Evolutionary conservation across 2,329 filamentous ascomycete species (phyloP), one percentile per base, ranked within the genome.

Genomic region (Shiraia bambusicola): DNA sequence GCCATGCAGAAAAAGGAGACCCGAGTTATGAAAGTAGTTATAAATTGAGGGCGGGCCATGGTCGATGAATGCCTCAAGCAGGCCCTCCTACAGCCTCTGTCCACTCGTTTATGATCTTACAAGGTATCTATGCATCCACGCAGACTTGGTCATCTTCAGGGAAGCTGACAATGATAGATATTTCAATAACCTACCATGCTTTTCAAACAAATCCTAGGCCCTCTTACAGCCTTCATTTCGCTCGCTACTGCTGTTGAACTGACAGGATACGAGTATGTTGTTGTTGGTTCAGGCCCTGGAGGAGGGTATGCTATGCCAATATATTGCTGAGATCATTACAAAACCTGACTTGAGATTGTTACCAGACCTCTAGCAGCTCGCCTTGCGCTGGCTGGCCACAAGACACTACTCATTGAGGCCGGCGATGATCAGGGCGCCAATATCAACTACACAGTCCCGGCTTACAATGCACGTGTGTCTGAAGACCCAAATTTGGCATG

Each of bases 321-420:
- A n/a, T 17, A 7, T 17, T 16, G 13, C 12, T 26, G 4, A 19
- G 12, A 9, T 33, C 11, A 8, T n/a, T 10, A 19, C 12, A 15
- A 35, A n/a, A 37, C 19, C 10, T 30, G 7, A 12, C 19, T 19
- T 22, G 19, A 22, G 19, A 22, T 22, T 8, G 19, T 22, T 22
- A 8, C 8, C 13, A 33, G 53, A 27, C 63, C 63, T 28, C 46
- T 67, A 17, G 62, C 80, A 10, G 76, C 77, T 16, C 74, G 79
- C 29, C 74, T 84, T 19, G 81, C 81, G n/a, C 67, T 78, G 36
- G 76, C 78, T 25, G 81, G 81, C 28, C 74, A 79, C 66, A 78
- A 74, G 50, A 78, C 79, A 2, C 75, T 84, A n/a, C 73, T 84
- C 3, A 75, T 83, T 24, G 80, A 83, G 52, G 79, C 79, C 16